Evolutionary conservation across 352 stramenopile genomes (phyloP).

Genomic region (Globisporangium iwayamae): DNA sequence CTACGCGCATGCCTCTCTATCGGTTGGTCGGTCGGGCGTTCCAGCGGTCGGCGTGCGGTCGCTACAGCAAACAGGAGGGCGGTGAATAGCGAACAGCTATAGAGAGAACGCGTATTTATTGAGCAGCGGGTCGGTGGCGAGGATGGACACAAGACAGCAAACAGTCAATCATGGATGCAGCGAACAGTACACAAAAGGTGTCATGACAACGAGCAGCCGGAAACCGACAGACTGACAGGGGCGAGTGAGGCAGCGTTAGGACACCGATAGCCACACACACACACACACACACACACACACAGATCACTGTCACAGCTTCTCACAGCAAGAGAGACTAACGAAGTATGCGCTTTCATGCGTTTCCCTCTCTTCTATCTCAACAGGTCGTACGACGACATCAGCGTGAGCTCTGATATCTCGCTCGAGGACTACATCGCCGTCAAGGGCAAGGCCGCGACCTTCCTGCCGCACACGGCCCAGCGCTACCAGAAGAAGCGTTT

Average conservation of each 20-base stretch:
- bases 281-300: neutral
- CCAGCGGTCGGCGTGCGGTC: neutral
- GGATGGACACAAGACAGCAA: neutral
- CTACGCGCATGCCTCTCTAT: neutral
- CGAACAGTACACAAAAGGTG: neutral
- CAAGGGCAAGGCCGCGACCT: conserved; percentile 97
- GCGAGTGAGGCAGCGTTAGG: neutral
- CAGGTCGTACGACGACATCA: conserved; percentile 98
- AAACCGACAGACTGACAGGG: neutral
- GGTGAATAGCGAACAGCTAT: neutral
- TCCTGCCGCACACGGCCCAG: conserved; percentile 98
- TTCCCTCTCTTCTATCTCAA: neutral
- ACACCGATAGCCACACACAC: neutral
- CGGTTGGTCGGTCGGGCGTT: neutral
- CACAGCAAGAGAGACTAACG: conserved; percentile 18
- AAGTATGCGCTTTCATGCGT: conserved; percentile 15
- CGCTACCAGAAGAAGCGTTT: conserved; percentile 99
- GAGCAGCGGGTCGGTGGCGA: neutral
- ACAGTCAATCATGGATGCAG: neutral
- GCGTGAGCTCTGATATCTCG: conserved; percentile 96
- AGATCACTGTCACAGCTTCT: neutral
- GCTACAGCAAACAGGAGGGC: conserved; percentile 1
- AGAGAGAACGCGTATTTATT: neutral
- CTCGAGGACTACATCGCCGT: conserved; percentile 99
- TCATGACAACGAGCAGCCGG: neutral